These are phyloP conservation scores for Auricularia heimuer DNA, from an alignment of 768 basidiomycete species.

Conservation along the genomic window DNA sequence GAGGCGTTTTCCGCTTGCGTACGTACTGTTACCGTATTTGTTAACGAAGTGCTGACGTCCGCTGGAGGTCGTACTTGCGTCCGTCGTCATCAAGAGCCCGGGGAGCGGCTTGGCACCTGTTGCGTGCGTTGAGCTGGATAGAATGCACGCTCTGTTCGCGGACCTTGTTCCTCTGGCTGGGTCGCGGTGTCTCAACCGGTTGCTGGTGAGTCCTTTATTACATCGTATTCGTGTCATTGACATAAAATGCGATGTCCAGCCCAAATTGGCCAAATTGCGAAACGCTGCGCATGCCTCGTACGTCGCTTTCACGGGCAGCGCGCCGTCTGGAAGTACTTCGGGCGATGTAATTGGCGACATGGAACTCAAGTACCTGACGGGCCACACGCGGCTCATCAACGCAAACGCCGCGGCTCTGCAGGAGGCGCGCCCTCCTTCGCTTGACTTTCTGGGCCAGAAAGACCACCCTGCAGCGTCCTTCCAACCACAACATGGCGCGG, in stretches of 20 bases:
- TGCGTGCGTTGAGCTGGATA: background rate
- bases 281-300: background rate
- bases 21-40: conserved; percentile 18
- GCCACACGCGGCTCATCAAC: background rate
- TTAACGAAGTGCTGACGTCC: background rate
- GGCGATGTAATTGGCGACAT: background rate
- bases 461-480: background rate
- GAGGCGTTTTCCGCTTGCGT: conserved; percentile 54
- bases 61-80: background rate
- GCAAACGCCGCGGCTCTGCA: background rate
- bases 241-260: background rate
- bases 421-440: background rate
- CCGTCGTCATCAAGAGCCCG: background rate
- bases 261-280: background rate
- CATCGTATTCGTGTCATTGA: too few species aligned
- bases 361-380: background rate
- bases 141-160: background rate
- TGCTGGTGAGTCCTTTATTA: background rate
- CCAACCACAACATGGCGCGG: background rate
- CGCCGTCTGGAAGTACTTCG: background rate
- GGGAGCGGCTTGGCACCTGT: background rate
- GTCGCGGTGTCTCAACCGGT: background rate
- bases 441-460: background rate
- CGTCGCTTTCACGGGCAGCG: background rate
- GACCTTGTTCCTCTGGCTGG: background rate